Evolutionary conservation across 2,329 filamentous ascomycete genomes (phyloP).

Genomic region (Chaetomium olivaceum): DNA sequence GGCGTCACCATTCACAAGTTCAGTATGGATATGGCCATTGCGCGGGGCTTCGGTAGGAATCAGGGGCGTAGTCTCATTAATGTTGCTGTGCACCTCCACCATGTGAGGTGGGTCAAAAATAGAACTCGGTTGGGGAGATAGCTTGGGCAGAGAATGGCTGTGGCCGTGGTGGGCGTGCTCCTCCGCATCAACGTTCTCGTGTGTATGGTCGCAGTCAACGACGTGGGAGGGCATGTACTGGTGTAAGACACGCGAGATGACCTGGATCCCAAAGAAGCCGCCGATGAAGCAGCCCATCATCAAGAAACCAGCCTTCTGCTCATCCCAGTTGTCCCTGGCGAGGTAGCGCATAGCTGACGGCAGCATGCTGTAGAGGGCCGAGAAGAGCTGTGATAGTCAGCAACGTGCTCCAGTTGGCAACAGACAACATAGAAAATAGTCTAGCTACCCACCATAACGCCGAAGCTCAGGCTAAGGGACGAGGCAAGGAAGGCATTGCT

Average conservation of each 20-base stretch:
- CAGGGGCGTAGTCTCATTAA: constrained; percentile 53
- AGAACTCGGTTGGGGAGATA: constrained; percentile 21
- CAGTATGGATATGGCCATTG: constrained; percentile 33
- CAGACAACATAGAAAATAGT: background rate
- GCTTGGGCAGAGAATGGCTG: constrained; percentile 27
- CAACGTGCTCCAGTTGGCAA: background rate
- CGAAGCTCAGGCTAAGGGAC: constrained; percentile 89
- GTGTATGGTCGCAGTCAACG: constrained; percentile 76
- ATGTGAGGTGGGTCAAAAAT: constrained; percentile 17
- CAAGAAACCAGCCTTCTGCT: constrained; percentile 66
- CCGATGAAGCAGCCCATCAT: constrained; percentile 69
- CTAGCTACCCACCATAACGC: constrained; percentile 77
- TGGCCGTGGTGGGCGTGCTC: constrained; percentile 36
- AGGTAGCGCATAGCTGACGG: constrained; percentile 83
- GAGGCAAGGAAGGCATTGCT: constrained; percentile 85
- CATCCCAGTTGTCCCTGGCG: constrained; percentile 63
- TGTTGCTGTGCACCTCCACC: constrained; percentile 25
- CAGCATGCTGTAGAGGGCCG: constrained; percentile 88
- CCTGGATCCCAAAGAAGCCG: constrained; percentile 75
- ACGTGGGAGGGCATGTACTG: constrained; percentile 75
- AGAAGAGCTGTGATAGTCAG: constrained; percentile 68
- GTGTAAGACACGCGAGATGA: constrained; percentile 71
- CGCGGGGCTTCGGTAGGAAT: constrained; percentile 37
- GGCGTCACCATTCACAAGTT: constrained; percentile 35
- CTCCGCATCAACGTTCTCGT: constrained; percentile 53